These are phyloP conservation scores for Aspergillus sp. DNA, from an alignment of 2,329 filamentous ascomycete species.

Conservation along the genomic window DNA sequence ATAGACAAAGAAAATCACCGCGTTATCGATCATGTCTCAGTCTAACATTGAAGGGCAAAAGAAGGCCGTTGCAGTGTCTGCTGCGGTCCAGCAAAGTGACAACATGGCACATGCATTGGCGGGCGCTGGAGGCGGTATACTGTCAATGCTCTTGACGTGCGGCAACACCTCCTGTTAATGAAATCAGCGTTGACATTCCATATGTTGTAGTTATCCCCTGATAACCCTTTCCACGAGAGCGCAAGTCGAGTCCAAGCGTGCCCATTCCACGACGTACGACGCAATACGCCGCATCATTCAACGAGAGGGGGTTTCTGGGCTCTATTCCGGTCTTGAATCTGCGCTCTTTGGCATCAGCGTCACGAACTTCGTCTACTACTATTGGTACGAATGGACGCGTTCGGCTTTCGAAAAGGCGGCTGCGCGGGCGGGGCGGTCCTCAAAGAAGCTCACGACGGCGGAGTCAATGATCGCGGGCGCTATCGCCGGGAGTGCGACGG, in stretches of 20 bases:
- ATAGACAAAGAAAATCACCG: not conserved
- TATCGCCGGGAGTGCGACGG: slow-evolving; percentile 88
- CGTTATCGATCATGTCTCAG: slow-evolving; percentile 40
- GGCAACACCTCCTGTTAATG: slow-evolving; percentile 23
- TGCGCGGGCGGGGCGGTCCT: slow-evolving; percentile 68
- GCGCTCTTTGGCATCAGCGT: slow-evolving; percentile 97
- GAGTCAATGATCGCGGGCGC: slow-evolving; percentile 96
- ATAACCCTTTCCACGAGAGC: slow-evolving; percentile 97
- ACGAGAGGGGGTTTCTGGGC: slow-evolving; percentile 82
- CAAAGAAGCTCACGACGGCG: slow-evolving; percentile 81
- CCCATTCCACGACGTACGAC: slow-evolving; percentile 78
- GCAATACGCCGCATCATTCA: slow-evolving; percentile 85
- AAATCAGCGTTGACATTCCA: slow-evolving; percentile 12
- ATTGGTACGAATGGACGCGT: slow-evolving; percentile 98
- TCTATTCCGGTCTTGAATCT: slow-evolving; percentile 91
- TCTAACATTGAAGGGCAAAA: slow-evolving; percentile 40
- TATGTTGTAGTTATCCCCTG: slow-evolving; percentile 74
- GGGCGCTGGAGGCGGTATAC: slow-evolving; percentile 86
- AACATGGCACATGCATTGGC: slow-evolving; percentile 95
- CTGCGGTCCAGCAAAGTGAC: slow-evolving; percentile 80
- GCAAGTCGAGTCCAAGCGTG: slow-evolving; percentile 94
- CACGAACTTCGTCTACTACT: slow-evolving; percentile 99
- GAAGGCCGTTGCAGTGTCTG: slow-evolving; percentile 53
- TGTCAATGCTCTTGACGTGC: slow-evolving; percentile 94
- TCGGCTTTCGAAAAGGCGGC: slow-evolving; percentile 79